Conservation (phyloP, 495 filamentous ascomycete species). For the Aspergillus haitiensis region DNA sequence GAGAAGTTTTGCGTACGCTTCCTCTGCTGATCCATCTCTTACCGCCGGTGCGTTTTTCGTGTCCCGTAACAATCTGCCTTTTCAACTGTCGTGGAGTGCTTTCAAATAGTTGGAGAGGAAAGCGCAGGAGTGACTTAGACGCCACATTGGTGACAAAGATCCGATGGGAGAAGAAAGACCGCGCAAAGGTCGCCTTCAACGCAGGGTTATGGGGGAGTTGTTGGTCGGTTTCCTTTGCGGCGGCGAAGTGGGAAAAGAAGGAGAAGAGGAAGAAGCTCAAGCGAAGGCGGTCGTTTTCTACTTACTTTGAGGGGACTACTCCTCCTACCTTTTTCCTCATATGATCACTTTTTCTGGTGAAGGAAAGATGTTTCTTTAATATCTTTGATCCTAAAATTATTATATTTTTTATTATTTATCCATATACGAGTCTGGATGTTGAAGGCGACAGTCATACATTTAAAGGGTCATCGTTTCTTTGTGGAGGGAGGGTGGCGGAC, state of each 20-base stretch:
- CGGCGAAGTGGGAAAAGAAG: constrained; percentile 8
- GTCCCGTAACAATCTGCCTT: constrained; percentile 19
- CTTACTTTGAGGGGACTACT: not conserved
- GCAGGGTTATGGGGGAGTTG: constrained; percentile 13
- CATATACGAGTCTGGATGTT: no score
- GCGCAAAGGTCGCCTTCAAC: constrained; percentile 15
- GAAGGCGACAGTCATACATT: no score
- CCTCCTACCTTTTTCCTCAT: not conserved
- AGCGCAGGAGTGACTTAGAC: constrained; percentile 41
- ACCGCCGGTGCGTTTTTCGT: constrained; percentile 19
- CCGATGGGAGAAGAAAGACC: constrained; percentile 15
- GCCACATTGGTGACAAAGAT: constrained; percentile 42
- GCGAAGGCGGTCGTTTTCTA: constrained; percentile 21
- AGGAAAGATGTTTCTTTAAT: no score
- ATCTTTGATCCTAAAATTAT: no score
- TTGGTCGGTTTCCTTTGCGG: no score
- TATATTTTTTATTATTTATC: no score
- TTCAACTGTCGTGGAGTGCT: constrained; percentile 39
- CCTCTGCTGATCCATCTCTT: constrained; percentile 75
- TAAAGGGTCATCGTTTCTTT: no score
- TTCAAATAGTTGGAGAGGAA: constrained; percentile 44
- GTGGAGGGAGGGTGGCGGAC: not conserved
- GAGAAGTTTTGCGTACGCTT: constrained; percentile 61
- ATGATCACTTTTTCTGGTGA: no score
- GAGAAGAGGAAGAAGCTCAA: constrained; percentile 20